Conservation (phyloP, 2,329 filamentous ascomycete genomes). For the Monosporascus sp. region DNA sequence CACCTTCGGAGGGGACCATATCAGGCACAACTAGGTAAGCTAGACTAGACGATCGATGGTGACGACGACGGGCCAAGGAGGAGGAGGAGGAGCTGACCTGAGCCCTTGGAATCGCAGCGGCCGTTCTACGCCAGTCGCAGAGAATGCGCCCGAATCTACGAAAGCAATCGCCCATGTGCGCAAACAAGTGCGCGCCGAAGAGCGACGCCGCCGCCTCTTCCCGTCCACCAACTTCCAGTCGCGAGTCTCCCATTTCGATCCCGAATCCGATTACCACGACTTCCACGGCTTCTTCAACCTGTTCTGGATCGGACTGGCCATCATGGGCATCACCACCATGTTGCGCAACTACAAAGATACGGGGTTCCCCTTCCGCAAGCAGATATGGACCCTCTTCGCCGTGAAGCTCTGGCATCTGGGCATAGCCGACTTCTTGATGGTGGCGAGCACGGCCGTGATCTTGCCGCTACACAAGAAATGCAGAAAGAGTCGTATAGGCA, state of each 20-base stretch:
- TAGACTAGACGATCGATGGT: neutral
- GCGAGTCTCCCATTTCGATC: slow-evolving; percentile 93
- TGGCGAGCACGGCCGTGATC: slow-evolving; percentile 63
- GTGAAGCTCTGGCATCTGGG: slow-evolving; percentile 85
- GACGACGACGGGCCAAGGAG: neutral
- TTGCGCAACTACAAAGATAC: slow-evolving; percentile 91
- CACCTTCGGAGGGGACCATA: slow-evolving; percentile 26
- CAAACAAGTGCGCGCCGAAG: slow-evolving; percentile 75
- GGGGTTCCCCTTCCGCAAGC: slow-evolving; percentile 74
- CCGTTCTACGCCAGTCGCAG: slow-evolving; percentile 74
- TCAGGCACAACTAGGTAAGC: slow-evolving; percentile 42
- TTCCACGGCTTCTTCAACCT: slow-evolving; percentile 97
- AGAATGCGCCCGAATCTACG: slow-evolving; percentile 88
- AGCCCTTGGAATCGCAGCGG: slow-evolving; percentile 50
- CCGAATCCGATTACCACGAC: slow-evolving; percentile 83
- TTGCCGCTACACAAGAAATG: slow-evolving; percentile 69
- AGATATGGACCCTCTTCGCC: slow-evolving; percentile 85
- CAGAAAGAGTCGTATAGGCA: slow-evolving; percentile 44
- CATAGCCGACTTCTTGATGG: slow-evolving; percentile 81
- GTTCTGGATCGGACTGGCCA: slow-evolving; percentile 94
- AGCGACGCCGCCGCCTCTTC: slow-evolving; percentile 77
- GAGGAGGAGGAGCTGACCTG: slow-evolving; percentile 3
- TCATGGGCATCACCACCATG: slow-evolving; percentile 96
- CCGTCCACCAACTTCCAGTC: slow-evolving; percentile 88
- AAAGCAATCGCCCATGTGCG: slow-evolving; percentile 81